Base-by-base conservation (phyloP, 1,284 basidiomycete genomes). In the Ceratobasidium sp. region DNA sequence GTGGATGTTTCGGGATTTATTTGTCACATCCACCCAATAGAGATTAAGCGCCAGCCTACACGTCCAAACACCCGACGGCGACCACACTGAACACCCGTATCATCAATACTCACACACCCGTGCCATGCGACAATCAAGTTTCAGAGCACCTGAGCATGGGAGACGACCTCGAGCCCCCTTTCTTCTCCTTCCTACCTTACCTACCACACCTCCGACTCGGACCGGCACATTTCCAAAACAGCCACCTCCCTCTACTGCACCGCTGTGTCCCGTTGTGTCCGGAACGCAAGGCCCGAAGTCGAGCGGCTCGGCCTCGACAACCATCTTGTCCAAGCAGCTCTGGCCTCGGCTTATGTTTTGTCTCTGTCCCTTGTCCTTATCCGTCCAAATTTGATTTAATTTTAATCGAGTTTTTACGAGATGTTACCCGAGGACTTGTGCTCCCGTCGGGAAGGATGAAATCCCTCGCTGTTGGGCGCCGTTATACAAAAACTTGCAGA, bases 121-220 rank as follows among this genome's bases (percentile, higher is more conserved):
- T 26, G 26, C 26, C 53, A 56, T 31, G 23, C 23, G 53, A 28
- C 53, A 56, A 56, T 35, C 33, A 4, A 31, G 56, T 58, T 58
- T 58, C 56, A 58, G 31, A 4, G 28, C 56, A 13, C 61, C 61
- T 63, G 61, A 63, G 61, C 61, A 37, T 63, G 61, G 61, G 61
- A 63, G 61, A 28, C 33, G 15, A n/a, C 58, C 33, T 17, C 5
- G 54, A 10, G 4, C 23, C 11, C 23, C 61, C 61, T 63, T 45
- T 63, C 61, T 63, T 63, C 61, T 26, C 61, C 61, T 2, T 53
- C 20, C 23, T 23, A 35, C 58, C 58, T 35, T 35, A 35, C 7
- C 58, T 31, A 8, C 26, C 26, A 56, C 23, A 31, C 31, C 26
- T 8, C 17, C 23, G 53, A 10, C 49, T 51, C 49, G 49, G 23